These are phyloP conservation scores for Rhizopogon salebrosus DNA, from an alignment of 768 basidiomycete species.

Conservation along the genomic window DNA sequence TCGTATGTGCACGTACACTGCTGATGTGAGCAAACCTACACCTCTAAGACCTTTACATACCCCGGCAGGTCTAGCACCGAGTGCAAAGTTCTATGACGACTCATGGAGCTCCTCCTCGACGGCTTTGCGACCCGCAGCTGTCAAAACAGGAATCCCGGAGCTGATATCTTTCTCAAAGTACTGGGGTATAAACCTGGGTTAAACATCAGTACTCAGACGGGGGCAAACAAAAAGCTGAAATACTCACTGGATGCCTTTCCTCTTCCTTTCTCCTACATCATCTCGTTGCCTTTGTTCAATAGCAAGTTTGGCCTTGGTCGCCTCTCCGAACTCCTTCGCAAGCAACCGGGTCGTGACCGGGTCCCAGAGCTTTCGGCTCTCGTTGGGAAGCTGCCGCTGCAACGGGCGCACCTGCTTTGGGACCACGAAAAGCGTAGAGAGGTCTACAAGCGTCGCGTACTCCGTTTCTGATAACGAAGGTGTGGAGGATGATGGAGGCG, in stretches of 20 bases:
- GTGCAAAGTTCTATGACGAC: neutral
- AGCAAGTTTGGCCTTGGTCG: conserved; percentile 83
- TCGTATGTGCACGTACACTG: neutral
- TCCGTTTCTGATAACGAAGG: conserved; percentile 34
- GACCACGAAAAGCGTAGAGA: conserved; percentile 61
- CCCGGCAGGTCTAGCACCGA: neutral
- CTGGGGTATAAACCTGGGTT: conserved; percentile 57
- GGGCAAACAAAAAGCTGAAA: neutral
- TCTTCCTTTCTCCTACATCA: conserved; percentile 80
- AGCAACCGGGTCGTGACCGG: conserved; percentile 69
- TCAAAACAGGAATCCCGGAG: conserved; percentile 64
- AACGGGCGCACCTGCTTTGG: conserved; percentile 86
- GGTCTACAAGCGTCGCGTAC: conserved; percentile 68
- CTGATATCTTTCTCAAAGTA: conserved; percentile 72
- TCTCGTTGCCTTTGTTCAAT: conserved; percentile 96
- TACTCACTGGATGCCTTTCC: conserved; percentile 72
- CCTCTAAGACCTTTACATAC: neutral
- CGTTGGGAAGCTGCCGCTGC: conserved; percentile 68
- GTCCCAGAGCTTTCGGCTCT: conserved; percentile 88
- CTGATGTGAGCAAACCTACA: neutral
- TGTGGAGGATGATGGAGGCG: conserved; percentile 37
- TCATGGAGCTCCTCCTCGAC: conserved; percentile 64
- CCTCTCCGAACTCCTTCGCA: conserved; percentile 84
- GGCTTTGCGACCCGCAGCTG: conserved; percentile 62
- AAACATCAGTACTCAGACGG: neutral